phyloP scores from a whole-genome alignment of 371 early-diverging fungal species.

The Synchytrium microbalum region DNA sequence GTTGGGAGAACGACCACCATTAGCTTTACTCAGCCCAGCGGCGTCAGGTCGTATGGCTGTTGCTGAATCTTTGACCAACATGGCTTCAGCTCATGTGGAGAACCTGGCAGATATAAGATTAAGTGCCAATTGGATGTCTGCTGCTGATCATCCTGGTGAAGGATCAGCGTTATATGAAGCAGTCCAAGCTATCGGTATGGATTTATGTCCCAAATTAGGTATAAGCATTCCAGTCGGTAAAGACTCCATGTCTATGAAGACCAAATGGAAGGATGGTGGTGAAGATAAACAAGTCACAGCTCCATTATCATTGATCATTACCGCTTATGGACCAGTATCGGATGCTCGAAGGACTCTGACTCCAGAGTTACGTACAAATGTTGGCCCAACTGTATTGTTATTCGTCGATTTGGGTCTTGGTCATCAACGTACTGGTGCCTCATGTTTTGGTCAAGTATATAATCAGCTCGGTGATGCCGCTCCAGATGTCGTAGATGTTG shows the following conservation, averaged over 20 bases:
- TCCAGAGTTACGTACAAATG: constrained; percentile 58
- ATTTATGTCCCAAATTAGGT: constrained; percentile 83
- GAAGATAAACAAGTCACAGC: constrained; percentile 61
- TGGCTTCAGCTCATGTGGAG: constrained; percentile 77
- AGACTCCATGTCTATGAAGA: constrained; percentile 98
- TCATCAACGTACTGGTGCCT: constrained; percentile 83
- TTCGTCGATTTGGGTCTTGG: constrained; percentile 80
- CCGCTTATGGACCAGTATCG: constrained; percentile 79
- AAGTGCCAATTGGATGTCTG: constrained; percentile 97
- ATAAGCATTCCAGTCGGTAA: constrained; percentile 95
- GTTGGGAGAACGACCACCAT: constrained; percentile 89
- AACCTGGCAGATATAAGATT: constrained; percentile 66
- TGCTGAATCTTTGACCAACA: constrained; percentile 82
- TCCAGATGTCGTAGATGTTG: constrained; percentile 80
- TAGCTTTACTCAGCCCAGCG: constrained; percentile 75
- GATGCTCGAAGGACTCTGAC: constrained; percentile 80
- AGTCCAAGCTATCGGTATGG: constrained; percentile 86
- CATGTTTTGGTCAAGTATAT: constrained; percentile 87
- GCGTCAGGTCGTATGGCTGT: constrained; percentile 95
- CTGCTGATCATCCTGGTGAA: constrained; percentile 83
- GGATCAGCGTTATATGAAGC: constrained; percentile 88
- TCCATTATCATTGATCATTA: constrained; percentile 84
- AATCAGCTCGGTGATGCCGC: constrained; percentile 68
- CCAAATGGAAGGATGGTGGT: constrained; percentile 59
- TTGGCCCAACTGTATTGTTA: constrained; percentile 52